These are phyloP conservation scores for Saccharomycopsis fodiens DNA, from an alignment of 805 yeast species.

Conservation along the genomic window DNA sequence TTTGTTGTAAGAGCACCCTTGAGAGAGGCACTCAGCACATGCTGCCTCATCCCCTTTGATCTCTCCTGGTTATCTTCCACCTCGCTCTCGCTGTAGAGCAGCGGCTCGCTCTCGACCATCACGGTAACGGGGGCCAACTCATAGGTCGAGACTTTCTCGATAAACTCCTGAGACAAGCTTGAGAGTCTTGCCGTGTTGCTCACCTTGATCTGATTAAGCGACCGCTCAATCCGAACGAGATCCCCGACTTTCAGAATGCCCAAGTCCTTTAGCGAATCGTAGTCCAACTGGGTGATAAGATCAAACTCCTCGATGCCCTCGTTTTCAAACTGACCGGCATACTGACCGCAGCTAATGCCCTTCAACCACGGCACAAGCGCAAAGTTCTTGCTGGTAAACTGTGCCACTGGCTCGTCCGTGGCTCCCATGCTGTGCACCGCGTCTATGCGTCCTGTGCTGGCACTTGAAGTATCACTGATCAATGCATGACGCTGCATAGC, in stretches of 20 bases:
- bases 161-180: conserved; percentile 9
- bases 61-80: conserved; percentile 2
- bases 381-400: conserved; percentile 7
- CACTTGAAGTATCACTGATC: no score
- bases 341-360: conserved; percentile 19
- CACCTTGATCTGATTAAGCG: conserved; percentile 38
- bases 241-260: conserved; percentile 82
- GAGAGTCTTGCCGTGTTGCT: conserved; percentile 9
- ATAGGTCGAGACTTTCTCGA: background rate
- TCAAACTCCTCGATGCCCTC: conserved; percentile 16
- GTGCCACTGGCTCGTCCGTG: background rate
- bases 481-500: no score
- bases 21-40: no score
- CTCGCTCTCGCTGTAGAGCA: background rate
- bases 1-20: no score
- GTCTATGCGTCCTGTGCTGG: no score
- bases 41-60: no score
- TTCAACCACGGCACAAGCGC: conserved; percentile 13
- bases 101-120: conserved; percentile 4
- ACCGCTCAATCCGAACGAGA: conserved; percentile 57
- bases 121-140: conserved; percentile 13
- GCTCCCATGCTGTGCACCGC: background rate
- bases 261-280: conserved; percentile 56
- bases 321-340: conserved; percentile 11
- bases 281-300: conserved; percentile 34